These are phyloP conservation scores for Penicillium dipodomyicola DNA, from an alignment of 495 filamentous ascomycete species.

Conservation along the genomic window DNA sequence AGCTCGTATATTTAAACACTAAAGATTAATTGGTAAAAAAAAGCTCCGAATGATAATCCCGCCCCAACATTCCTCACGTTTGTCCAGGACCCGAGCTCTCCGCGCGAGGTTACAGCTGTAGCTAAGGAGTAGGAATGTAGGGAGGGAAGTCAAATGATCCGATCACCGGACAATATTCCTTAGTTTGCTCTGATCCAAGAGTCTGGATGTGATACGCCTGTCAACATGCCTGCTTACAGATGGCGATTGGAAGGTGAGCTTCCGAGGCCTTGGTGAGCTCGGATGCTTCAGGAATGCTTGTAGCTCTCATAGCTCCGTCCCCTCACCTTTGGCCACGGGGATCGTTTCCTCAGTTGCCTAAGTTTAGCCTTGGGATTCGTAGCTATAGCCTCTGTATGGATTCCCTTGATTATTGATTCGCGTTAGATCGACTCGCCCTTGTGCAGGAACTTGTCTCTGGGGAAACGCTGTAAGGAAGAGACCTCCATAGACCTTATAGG, in stretches of 20 bases:
- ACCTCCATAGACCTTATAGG: background rate
- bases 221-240: constrained; percentile 9
- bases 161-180: constrained; percentile 16
- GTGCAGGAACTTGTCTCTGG: constrained; percentile 6
- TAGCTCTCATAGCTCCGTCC: constrained; percentile 12
- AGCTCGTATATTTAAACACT: constrained; percentile 13
- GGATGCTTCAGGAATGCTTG: constrained; percentile 6
- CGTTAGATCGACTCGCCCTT: constrained; percentile 4
- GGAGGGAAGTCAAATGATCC: constrained; percentile 14
- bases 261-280: constrained; percentile 3
- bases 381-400: constrained; percentile 3
- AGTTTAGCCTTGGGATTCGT: background rate
- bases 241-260: constrained; percentile 9
- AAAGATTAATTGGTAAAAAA: constrained; percentile 4
- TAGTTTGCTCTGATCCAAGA: background rate
- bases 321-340: constrained; percentile 9
- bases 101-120: constrained; percentile 17
- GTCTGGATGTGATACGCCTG: background rate
- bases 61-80: constrained; percentile 19
- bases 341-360: constrained; percentile 10
- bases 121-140: constrained; percentile 21
- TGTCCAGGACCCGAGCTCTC: constrained; percentile 14
- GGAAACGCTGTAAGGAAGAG: constrained; percentile 6
- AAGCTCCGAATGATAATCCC: constrained; percentile 18
- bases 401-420: constrained; percentile 10